phyloP scores from a whole-genome alignment of 2,329 filamentous ascomycete species.

The Pestalotiopsis sp. region DNA sequence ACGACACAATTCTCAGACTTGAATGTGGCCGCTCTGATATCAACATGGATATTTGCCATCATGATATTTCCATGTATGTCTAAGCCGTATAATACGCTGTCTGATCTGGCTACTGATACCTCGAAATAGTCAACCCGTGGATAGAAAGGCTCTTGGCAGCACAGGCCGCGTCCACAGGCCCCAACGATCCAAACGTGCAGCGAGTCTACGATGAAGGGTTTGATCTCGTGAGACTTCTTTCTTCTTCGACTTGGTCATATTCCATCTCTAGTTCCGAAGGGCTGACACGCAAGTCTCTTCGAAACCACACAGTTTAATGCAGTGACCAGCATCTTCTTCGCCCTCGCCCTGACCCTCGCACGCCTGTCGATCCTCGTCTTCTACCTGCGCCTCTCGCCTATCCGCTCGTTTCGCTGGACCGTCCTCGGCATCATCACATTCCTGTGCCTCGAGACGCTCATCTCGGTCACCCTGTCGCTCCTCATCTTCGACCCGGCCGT shows the following conservation, averaged over 20 bases:
- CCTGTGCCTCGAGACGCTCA: neutral
- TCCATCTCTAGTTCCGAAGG: neutral
- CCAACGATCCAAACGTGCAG: neutral
- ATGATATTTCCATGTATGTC: neutral
- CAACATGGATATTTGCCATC: constrained; percentile 3
- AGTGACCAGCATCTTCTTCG: constrained; percentile 9
- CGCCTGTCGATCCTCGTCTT: constrained; percentile 9
- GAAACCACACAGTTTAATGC: neutral
- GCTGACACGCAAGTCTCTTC: neutral
- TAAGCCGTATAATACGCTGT: neutral
- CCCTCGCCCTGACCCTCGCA: neutral
- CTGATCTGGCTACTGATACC: neutral
- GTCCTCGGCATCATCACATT: constrained; percentile 1
- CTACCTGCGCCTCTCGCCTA: constrained; percentile 8
- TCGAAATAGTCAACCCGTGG: neutral
- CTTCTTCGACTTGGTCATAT: too few relatives aligned
- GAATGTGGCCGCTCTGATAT: neutral
- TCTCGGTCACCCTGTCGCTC: neutral
- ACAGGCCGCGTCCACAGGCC: neutral
- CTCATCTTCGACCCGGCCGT: neutral
- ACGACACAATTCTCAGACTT: neutral
- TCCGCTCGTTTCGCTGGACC: constrained; percentile 4
- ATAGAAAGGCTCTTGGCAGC: neutral
- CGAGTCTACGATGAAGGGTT: neutral
- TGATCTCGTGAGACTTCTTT: neutral